These are phyloP conservation scores for Cytospora chrysosperma DNA, from an alignment of 2,329 filamentous ascomycete genomes.

Conservation along the genomic window DNA sequence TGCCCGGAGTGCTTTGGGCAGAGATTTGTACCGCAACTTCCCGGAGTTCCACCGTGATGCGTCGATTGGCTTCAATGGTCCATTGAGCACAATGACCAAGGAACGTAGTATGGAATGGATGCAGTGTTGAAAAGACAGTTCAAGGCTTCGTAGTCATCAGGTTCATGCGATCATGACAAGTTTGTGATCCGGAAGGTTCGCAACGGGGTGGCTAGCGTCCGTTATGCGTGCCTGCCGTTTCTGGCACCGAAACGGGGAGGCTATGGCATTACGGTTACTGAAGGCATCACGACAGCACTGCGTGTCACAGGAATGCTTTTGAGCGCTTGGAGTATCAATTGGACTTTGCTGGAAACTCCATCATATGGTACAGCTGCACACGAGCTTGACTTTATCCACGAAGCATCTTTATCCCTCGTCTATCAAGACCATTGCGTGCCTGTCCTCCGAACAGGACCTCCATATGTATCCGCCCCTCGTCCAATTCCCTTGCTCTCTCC, in stretches of 20 bases:
- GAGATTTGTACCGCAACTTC: constrained; percentile 20
- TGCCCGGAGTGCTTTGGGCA: constrained; percentile 20
- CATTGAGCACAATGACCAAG: neutral
- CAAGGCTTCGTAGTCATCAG: neutral
- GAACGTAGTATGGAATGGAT: neutral
- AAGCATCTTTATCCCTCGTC: neutral
- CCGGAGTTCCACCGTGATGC: constrained; percentile 19
- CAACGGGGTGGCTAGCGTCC: constrained; percentile 2
- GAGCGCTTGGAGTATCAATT: constrained; percentile 9
- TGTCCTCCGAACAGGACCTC: neutral
- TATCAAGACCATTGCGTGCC: neutral
- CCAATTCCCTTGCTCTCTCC: neutral
- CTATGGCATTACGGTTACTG: neutral
- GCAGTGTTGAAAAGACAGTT: neutral
- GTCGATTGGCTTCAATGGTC: neutral
- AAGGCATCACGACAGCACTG: neutral
- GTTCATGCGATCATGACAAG: neutral
- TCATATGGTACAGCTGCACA: constrained; percentile 4
- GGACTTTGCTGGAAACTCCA: neutral
- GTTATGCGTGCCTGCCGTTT: constrained; percentile 10
- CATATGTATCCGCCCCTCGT: neutral
- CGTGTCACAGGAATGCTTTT: neutral
- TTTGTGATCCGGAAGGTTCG: neutral
- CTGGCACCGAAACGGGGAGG: neutral
- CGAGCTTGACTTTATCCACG: neutral